A percentile compares a stretch with the other conserved stretches of the same genome.
Conservation (phyloP, 139 green algal genomes). For the Coelastrella sp. region DNA sequence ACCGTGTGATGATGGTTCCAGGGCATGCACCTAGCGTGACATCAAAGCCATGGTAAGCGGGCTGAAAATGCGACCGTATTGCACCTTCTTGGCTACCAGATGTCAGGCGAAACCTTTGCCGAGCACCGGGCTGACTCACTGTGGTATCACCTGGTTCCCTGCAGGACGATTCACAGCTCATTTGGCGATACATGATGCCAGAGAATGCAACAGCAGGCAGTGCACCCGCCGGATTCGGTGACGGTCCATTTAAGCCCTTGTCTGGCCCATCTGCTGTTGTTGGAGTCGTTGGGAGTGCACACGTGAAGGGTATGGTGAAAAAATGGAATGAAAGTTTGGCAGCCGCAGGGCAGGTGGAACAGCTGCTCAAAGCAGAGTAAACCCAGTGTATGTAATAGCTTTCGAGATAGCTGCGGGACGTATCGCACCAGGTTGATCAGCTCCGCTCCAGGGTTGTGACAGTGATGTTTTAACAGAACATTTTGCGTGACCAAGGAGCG, state of each 20-base stretch:
- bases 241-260: constrained; percentile 66
- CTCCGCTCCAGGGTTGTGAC: too few relatives aligned
- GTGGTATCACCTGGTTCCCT: constrained; percentile 19
- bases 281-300: constrained; percentile 87
- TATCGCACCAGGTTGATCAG: neutral
- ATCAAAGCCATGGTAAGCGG: too few relatives aligned
- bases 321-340: constrained; percentile 64
- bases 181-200: constrained; percentile 83
- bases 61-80: too few relatives aligned
- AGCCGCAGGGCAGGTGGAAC: constrained; percentile 30
- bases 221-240: constrained; percentile 70
- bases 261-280: constrained; percentile 68
- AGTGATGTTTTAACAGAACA: too few relatives aligned
- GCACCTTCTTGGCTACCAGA: too few relatives aligned
- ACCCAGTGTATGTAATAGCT: neutral
- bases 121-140: too few relatives aligned
- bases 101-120: too few relatives aligned
- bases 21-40: too few relatives aligned
- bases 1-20: too few relatives aligned
- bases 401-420: neutral
- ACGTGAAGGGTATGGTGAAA: constrained; percentile 85
- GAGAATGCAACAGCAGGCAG: constrained; percentile 47
- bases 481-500: too few relatives aligned
- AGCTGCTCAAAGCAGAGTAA: constrained; percentile 31
- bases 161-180: constrained; percentile 49